Conservation (phyloP, 345 rosid species). For the Dovyalis caffra region DNA sequence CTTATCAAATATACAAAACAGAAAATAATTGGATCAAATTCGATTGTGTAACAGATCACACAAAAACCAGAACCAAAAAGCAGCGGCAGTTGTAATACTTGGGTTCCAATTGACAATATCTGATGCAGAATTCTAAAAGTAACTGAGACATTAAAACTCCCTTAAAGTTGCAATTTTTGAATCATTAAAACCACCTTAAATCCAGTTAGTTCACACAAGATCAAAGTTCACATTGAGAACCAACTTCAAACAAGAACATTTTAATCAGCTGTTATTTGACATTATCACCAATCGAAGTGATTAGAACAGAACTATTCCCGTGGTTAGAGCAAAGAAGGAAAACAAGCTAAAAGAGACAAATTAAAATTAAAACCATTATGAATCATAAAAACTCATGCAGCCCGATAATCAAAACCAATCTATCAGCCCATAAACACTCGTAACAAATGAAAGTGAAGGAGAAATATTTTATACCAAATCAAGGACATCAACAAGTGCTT, state of each 20-base stretch:
- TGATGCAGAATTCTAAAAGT: neutral
- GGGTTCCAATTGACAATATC: neutral
- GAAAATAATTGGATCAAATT: neutral
- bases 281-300: neutral
- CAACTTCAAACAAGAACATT: neutral
- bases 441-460: neutral
- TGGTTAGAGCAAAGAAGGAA: neutral
- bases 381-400: neutral
- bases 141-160: neutral
- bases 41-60: neutral
- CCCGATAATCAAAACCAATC: neutral
- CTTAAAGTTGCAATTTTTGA: neutral
- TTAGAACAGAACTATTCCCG: neutral
- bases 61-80: neutral
- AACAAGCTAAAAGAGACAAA: neutral
- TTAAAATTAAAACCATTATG: neutral
- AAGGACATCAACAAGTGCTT: conserved; percentile 75
- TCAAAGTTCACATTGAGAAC: neutral
- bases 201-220: neutral
- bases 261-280: neutral
- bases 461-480: conserved; percentile 51
- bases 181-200: neutral
- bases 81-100: neutral
- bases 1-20: neutral
- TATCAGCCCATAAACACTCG: no score